phyloP scores from a whole-genome alignment of 257 asterid genomes.

The Fraxinus cuspidata region DNA sequence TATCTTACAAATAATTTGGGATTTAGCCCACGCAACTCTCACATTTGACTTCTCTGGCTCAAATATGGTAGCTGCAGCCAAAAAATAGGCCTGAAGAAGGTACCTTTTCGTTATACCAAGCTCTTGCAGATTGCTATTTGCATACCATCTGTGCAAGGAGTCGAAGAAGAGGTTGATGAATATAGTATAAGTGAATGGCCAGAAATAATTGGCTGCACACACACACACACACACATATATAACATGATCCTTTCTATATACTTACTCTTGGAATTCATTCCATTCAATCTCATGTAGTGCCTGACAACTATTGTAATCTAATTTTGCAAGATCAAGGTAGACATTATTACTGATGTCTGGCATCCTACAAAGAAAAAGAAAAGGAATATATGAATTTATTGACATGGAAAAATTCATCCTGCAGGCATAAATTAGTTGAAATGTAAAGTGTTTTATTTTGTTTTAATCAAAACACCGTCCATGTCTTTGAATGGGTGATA shows the following conservation, averaged over 20 bases:
- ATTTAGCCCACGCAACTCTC: slow-evolving; percentile 45
- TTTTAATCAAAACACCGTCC: too few species aligned
- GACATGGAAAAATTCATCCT: background rate
- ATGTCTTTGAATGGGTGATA: too few species aligned
- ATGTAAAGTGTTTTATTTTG: background rate
- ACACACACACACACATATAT: too few species aligned
- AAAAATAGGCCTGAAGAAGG: slow-evolving; percentile 37
- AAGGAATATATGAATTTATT: too few species aligned
- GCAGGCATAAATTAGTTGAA: background rate
- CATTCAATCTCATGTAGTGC: slow-evolving; percentile 54
- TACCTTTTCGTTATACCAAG: slow-evolving; percentile 38
- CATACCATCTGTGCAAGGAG: slow-evolving; percentile 40
- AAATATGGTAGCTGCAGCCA: slow-evolving; percentile 44
- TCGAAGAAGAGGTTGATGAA: background rate
- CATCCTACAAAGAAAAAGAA: slow-evolving; percentile 30
- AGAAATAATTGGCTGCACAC: background rate
- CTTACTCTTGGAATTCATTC: slow-evolving; percentile 36
- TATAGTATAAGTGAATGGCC: background rate
- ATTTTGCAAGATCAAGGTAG: slow-evolving; percentile 42
- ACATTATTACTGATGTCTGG: slow-evolving; percentile 43
- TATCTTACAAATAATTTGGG: slow-evolving; percentile 30
- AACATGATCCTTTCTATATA: background rate
- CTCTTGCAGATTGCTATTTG: slow-evolving; percentile 23
- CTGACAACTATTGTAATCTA: slow-evolving; percentile 55
- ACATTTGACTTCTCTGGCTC: slow-evolving; percentile 39